phyloP scores from a whole-genome alignment of 1,139 yeast genomes.

The Magnusiomyces ingens region DNA sequence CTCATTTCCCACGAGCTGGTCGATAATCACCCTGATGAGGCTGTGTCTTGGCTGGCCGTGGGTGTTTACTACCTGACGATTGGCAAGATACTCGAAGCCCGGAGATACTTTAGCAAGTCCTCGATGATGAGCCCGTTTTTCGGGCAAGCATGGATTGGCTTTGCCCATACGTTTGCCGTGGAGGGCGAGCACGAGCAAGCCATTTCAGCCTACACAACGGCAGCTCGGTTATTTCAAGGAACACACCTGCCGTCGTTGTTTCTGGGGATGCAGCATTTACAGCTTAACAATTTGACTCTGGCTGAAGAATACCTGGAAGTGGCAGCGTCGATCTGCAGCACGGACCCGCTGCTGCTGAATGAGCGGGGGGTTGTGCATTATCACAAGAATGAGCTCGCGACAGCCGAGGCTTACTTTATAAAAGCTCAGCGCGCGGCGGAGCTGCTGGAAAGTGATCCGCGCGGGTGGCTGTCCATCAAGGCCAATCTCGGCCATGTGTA shows the following conservation, averaged over 20 bases:
- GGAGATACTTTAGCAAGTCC: constrained; percentile 83
- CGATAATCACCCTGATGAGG: constrained; percentile 72
- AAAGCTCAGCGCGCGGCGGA: constrained; percentile 70
- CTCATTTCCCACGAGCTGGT: constrained; percentile 80
- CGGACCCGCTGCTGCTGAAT: constrained; percentile 81
- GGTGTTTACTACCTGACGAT: constrained; percentile 83
- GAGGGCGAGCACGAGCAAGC: constrained; percentile 99
- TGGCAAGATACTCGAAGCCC: constrained; percentile 69
- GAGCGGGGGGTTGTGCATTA: constrained; percentile 89
- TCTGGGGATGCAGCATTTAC: constrained; percentile 93
- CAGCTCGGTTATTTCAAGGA: constrained; percentile 90
- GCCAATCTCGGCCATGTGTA: constrained; percentile 89
- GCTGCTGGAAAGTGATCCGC: constrained; percentile 66
- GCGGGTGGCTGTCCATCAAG: constrained; percentile 81
- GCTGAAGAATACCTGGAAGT: constrained; percentile 82
- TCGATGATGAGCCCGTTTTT: constrained; percentile 83
- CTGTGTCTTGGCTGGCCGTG: constrained; percentile 88
- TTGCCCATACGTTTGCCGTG: constrained; percentile 95
- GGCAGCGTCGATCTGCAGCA: constrained; percentile 68
- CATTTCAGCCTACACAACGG: constrained; percentile 92
- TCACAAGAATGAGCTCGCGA: constrained; percentile 59
- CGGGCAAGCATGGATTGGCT: constrained; percentile 97
- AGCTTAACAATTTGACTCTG: constrained; percentile 71
- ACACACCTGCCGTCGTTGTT: constrained; percentile 86
- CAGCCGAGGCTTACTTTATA: constrained; percentile 65